Conservation (phyloP, 148 eudicot genomes). For the Rhododendron kiyosumense region DNA sequence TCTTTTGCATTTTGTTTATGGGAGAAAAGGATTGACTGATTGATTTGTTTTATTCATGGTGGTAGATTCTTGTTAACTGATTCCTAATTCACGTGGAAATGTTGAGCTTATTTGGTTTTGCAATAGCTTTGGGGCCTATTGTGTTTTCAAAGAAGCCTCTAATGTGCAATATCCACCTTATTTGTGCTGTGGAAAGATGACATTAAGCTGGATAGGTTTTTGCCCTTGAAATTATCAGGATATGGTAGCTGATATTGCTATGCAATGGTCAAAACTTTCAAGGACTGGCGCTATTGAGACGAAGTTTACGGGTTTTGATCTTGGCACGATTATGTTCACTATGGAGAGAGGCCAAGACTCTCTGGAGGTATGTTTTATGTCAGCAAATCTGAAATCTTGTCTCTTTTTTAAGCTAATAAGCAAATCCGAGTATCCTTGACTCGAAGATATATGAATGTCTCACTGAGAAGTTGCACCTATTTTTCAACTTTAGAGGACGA, state of each 20-base stretch:
- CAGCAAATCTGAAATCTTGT: neutral
- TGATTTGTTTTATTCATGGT: neutral
- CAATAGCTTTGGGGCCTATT: neutral
- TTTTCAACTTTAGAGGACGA: neutral
- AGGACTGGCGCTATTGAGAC: slow-evolving; percentile 76
- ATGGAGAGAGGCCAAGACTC: slow-evolving; percentile 70
- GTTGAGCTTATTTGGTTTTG: neutral
- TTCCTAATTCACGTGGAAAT: neutral
- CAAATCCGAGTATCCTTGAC: neutral
- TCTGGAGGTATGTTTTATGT: slow-evolving; percentile 50
- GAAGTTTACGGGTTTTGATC: slow-evolving; percentile 71
- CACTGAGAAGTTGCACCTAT: neutral
- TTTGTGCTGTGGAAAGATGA: neutral
- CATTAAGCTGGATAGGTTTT: neutral
- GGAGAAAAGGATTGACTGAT: neutral
- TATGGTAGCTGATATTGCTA: slow-evolving; percentile 54
- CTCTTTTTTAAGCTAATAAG: neutral
- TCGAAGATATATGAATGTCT: neutral
- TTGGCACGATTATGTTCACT: slow-evolving; percentile 80
- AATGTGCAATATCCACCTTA: neutral
- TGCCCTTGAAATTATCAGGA: slow-evolving; percentile 45
- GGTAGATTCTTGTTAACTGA: neutral
- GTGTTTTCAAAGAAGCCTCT: neutral
- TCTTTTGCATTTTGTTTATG: neutral
- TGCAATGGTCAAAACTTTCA: slow-evolving; percentile 73